Evolutionary conservation across 495 filamentous ascomycete species (phyloP).

Genomic region (Pyrenopolyporus hunteri): DNA sequence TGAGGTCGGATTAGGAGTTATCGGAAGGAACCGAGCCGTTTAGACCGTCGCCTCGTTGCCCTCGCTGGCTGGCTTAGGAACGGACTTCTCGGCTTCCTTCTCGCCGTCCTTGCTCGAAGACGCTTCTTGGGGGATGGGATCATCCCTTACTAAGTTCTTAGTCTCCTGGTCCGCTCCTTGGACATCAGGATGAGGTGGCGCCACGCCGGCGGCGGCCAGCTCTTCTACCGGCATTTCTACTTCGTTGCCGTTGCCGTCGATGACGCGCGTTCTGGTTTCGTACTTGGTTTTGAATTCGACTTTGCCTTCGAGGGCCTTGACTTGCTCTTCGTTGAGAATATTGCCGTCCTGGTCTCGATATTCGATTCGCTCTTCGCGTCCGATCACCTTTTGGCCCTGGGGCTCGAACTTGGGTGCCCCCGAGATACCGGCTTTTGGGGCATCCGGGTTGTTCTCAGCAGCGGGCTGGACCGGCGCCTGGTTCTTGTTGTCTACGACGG

Average conservation of each 20-base stretch:
- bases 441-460: slow-evolving; percentile 29
- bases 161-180: slow-evolving; percentile 76
- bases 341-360: slow-evolving; percentile 96
- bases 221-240: slow-evolving; percentile 52
- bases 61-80: slow-evolving; percentile 77
- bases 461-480: slow-evolving; percentile 32
- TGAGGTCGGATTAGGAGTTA: slow-evolving; percentile 4
- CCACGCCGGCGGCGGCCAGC: slow-evolving; percentile 51
- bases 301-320: slow-evolving; percentile 84
- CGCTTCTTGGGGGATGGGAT: slow-evolving; percentile 53
- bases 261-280: slow-evolving; percentile 83
- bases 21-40: not conserved
- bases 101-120: slow-evolving; percentile 69
- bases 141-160: slow-evolving; percentile 46
- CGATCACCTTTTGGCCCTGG: slow-evolving; percentile 61
- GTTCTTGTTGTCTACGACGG: slow-evolving; percentile 33
- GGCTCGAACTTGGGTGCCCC: slow-evolving; percentile 49
- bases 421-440: slow-evolving; percentile 46
- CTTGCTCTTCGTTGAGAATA: slow-evolving; percentile 79
- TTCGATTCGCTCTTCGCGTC: slow-evolving; percentile 83
- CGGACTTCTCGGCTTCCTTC: slow-evolving; percentile 60
- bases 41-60: slow-evolving; percentile 66
- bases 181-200: slow-evolving; percentile 84
- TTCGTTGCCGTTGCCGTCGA: slow-evolving; percentile 79
- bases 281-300: slow-evolving; percentile 94